Conservation (phyloP, 495 filamentous ascomycete species). For the Podospora fimiseda region DNA sequence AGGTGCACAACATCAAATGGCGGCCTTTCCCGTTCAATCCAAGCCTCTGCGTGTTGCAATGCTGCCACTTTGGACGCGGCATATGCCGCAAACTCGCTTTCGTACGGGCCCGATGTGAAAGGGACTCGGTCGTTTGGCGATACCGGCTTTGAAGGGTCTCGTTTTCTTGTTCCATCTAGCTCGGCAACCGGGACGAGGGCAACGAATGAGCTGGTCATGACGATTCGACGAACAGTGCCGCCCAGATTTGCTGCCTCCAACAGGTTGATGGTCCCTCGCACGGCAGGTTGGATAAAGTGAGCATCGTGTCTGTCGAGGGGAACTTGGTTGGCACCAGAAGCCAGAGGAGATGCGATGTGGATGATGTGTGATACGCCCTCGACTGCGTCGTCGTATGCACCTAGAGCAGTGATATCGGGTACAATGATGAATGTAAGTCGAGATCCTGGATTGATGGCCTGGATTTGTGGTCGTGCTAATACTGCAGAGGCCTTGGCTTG, state of each 20-base stretch:
- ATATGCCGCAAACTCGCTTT: conserved; percentile 32
- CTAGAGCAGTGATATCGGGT: conserved; percentile 39
- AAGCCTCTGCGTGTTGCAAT: conserved; percentile 37
- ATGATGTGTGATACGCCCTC: conserved; percentile 43
- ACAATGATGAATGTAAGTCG: conserved; percentile 39
- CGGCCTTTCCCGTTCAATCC: conserved; percentile 34
- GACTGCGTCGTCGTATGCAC: conserved; percentile 42
- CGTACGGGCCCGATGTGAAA: conserved; percentile 32
- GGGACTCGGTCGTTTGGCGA: conserved; percentile 22
- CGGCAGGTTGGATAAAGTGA: conserved; percentile 64
- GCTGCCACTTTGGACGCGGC: conserved; percentile 38
- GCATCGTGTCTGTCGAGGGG: conserved; percentile 39
- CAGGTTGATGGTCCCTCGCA: conserved; percentile 68
- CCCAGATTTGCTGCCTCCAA: conserved; percentile 59
- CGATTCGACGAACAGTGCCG: conserved; percentile 59
- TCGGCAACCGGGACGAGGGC: conserved; percentile 24
- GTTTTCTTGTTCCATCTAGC: conserved; percentile 16
- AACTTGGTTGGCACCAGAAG: conserved; percentile 43
- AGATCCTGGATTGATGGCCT: conserved; percentile 21
- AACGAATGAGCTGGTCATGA: conserved; percentile 41
- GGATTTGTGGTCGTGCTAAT: conserved; percentile 24
- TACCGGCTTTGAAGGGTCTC: conserved; percentile 10
- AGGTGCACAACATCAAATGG: conserved; percentile 43
- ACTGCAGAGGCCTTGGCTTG: conserved; percentile 25
- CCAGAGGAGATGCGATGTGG: conserved; percentile 49